Evolutionary conservation across 495 filamentous ascomycete genomes (phyloP).

Genomic region (Talaromyces proteolyticus): DNA sequence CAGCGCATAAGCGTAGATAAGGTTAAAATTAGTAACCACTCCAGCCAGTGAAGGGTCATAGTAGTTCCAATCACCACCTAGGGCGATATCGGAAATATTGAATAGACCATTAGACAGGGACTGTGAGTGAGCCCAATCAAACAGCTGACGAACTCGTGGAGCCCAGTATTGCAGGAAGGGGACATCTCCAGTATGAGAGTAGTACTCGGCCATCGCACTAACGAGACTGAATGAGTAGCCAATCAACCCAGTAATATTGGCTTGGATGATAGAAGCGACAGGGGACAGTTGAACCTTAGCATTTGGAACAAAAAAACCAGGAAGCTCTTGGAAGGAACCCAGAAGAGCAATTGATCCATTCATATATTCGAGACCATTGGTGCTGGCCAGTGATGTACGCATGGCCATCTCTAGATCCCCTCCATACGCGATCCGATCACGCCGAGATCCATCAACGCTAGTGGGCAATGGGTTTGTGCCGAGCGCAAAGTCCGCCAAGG

Average conservation of each 20-base stretch:
- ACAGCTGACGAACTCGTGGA: slow-evolving; percentile 8
- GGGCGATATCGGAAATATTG: slow-evolving; percentile 10
- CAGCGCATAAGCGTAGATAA: slow-evolving; percentile 14
- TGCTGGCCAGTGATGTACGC: slow-evolving; percentile 11
- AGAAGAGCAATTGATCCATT: slow-evolving; percentile 13
- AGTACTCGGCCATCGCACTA: slow-evolving; percentile 12
- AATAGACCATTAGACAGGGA: slow-evolving; percentile 13
- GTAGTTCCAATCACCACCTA: slow-evolving; percentile 19
- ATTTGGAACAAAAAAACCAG: slow-evolving; percentile 15
- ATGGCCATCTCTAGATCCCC: slow-evolving; percentile 14
- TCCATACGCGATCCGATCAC: slow-evolving; percentile 16
- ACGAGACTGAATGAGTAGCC: slow-evolving; percentile 16
- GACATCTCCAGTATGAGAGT: slow-evolving; percentile 12
- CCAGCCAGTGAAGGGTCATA: slow-evolving; percentile 14
- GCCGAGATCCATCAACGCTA: slow-evolving; percentile 15
- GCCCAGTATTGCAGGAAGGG: slow-evolving; percentile 8
- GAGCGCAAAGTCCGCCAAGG: slow-evolving; percentile 12
- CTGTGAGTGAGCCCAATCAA: slow-evolving; percentile 17
- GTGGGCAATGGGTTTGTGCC: slow-evolving; percentile 14
- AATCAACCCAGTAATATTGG: slow-evolving; percentile 17
- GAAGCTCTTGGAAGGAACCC: slow-evolving; percentile 13
- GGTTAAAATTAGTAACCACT: slow-evolving; percentile 15
- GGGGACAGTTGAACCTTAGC: slow-evolving; percentile 15
- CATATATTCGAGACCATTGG: slow-evolving; percentile 11
- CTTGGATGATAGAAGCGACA: slow-evolving; percentile 3